These are phyloP conservation scores for Microbotryum lychnidis-dioicae DNA, from an alignment of 1,284 basidiomycete species.

Conservation along the genomic window DNA sequence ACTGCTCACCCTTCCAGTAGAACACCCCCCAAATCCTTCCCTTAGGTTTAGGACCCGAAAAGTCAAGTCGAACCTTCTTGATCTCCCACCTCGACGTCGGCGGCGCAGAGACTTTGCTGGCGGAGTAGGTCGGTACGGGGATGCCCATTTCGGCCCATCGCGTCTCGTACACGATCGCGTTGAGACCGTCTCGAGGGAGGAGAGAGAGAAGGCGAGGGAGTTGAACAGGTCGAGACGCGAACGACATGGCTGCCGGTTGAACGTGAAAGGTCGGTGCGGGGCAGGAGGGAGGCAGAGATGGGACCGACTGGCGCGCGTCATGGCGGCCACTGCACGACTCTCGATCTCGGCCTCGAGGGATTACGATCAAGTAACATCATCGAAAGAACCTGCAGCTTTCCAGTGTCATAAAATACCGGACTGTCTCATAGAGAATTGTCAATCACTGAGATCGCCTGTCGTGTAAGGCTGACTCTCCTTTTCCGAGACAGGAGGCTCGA, in stretches of 20 bases:
- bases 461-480: no score
- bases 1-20: constrained; percentile 60
- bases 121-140: constrained; percentile 36
- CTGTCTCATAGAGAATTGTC: no score
- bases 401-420: no score
- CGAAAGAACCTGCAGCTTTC: no score
- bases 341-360: no score
- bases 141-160: constrained; percentile 65
- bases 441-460: no score
- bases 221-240: background rate
- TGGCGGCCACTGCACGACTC: no score
- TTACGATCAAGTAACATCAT: no score
- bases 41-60: constrained; percentile 55
- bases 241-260: background rate
- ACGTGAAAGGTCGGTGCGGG: no score
- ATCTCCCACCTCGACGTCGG: constrained; percentile 59
- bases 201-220: constrained; percentile 50
- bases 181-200: constrained; percentile 57
- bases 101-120: background rate
- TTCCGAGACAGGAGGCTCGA: no score
- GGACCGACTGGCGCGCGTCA: no score
- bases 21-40: constrained; percentile 69
- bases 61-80: constrained; percentile 52
- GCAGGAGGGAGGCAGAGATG: no score
- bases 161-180: constrained; percentile 57